phyloP scores from a whole-genome alignment of 441 rosid genomes.

The Eutrema salsugineum region DNA sequence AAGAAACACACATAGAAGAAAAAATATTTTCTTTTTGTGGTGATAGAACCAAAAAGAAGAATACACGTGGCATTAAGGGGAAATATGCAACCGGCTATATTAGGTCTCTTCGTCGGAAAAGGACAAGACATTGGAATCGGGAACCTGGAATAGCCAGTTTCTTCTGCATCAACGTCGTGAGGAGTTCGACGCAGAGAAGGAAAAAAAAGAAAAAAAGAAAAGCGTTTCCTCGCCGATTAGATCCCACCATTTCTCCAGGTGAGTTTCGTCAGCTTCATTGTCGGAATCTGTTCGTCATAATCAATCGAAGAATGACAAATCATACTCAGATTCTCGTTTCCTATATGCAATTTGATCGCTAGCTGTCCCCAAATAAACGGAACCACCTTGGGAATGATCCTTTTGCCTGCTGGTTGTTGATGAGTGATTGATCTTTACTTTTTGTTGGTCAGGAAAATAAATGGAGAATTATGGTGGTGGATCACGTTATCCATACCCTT shows the following conservation, averaged over 20 bases:
- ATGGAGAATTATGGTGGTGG: conserved; percentile 29
- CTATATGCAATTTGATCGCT: no score
- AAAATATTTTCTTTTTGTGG: background rate
- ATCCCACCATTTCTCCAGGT: no score
- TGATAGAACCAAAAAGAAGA: background rate
- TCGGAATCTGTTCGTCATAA: no score
- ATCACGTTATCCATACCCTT: conserved; percentile 21
- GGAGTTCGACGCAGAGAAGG: background rate
- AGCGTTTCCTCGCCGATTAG: no score
- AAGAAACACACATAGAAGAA: background rate
- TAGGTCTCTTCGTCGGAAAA: background rate
- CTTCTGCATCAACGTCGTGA: background rate
- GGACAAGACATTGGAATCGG: background rate
- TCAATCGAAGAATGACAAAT: no score
- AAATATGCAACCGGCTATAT: background rate
- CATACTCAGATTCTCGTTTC: no score
- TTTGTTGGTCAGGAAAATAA: background rate
- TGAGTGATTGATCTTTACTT: background rate
- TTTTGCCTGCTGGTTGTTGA: no score
- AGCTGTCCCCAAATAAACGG: no score
- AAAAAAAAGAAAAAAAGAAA: background rate
- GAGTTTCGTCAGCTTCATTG: no score
- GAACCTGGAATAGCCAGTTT: conserved; percentile 4
- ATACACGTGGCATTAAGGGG: conserved; percentile 11
- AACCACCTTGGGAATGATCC: no score